These are phyloP conservation scores for Austroboletus olivaceoglutinosus DNA, from an alignment of 1,284 basidiomycete genomes.

Conservation along the genomic window DNA sequence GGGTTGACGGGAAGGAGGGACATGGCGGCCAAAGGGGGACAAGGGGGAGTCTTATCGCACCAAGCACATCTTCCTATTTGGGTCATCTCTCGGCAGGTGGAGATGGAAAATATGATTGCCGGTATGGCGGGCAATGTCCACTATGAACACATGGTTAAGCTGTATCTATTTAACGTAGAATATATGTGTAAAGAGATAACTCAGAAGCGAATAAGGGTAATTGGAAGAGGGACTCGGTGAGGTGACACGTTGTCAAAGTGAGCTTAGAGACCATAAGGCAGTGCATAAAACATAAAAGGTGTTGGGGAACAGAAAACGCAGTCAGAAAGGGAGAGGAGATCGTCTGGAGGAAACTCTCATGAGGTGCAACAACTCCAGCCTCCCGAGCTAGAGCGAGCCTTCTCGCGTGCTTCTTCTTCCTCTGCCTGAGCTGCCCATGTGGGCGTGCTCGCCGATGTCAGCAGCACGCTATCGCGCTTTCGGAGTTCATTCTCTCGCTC, in stretches of 20 bases:
- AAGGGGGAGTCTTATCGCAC: slow-evolving; percentile 12
- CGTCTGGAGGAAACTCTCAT: slow-evolving; percentile 22
- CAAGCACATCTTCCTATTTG: slow-evolving; percentile 28
- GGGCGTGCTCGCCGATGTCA: slow-evolving; percentile 59
- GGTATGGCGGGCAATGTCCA: slow-evolving; percentile 17
- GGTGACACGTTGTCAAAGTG: slow-evolving; percentile 20
- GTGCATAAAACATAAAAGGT: slow-evolving; percentile 31
- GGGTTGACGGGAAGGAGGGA: slow-evolving; percentile 49
- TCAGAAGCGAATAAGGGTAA: slow-evolving; percentile 37
- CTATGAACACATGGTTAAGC: slow-evolving; percentile 38
- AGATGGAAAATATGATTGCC: slow-evolving; percentile 7
- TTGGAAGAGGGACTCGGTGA: slow-evolving; percentile 20
- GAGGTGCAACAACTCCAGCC: slow-evolving; percentile 68
- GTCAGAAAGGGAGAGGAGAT: slow-evolving; percentile 11
- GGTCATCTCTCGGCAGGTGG: slow-evolving; percentile 13
- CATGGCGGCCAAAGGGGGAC: slow-evolving; percentile 41
- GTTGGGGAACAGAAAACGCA: slow-evolving; percentile 19
- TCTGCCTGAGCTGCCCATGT: slow-evolving; percentile 77
- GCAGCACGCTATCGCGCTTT: slow-evolving; percentile 76
- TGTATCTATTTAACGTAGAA: slow-evolving; percentile 39
- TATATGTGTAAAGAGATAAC: slow-evolving; percentile 41
- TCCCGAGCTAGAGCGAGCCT: slow-evolving; percentile 49
- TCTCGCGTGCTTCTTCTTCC: slow-evolving; percentile 72
- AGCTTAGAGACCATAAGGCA: slow-evolving; percentile 20
- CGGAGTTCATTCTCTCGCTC: slow-evolving; percentile 75